Base-by-base conservation (phyloP, 176 grass and related monocot species). In the Bromus sterilis region DNA sequence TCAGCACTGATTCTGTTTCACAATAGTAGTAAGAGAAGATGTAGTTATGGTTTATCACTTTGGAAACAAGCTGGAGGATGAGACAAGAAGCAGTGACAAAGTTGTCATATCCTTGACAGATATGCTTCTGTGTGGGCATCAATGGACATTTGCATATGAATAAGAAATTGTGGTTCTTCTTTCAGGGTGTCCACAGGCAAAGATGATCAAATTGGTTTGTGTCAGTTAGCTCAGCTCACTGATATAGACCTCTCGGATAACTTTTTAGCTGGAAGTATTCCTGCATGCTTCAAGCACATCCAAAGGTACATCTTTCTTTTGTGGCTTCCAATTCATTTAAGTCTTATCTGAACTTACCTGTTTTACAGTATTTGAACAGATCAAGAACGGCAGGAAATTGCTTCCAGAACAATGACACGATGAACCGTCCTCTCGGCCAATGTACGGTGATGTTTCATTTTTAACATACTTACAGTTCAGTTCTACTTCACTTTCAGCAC, bases 161-260 rank as follows among this genome's bases (percentile, higher is more conserved):
- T 60, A 37, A 14, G 30, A 25, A 78, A 25, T 24, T 32, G 18
- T 53, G 78, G 43, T 46, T 29, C 40, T 80, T 78, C 15, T 84
- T 78, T 78, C 73, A 89, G 87, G 78, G 78, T 73, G 32, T 87
- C 80, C 23, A 20, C 76, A 57, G 85, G 79, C 21, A 73, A 63
- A 4, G 81, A 16, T 74, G 81, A 83, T 67, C 56, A 83, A 70
- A 80, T 80, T 80, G 87, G 96, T 24, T 83, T 99, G 70, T 99
- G 96, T 78, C 74, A 78, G 44, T 83, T 95, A 75, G 80, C 87
- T 75, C 79, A 75, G 48, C 55, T 93, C 65, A 87, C 56, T 25
- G 79, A 93, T 82, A 77, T 88, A 73, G 83, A 91, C 77, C 94
- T 99, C 35, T 99, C 96, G 18, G 78, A 91, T 82, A 99, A 99